These are phyloP conservation scores for Venturia nashicola DNA, from an alignment of 2,329 filamentous ascomycete species.

Conservation along the genomic window DNA sequence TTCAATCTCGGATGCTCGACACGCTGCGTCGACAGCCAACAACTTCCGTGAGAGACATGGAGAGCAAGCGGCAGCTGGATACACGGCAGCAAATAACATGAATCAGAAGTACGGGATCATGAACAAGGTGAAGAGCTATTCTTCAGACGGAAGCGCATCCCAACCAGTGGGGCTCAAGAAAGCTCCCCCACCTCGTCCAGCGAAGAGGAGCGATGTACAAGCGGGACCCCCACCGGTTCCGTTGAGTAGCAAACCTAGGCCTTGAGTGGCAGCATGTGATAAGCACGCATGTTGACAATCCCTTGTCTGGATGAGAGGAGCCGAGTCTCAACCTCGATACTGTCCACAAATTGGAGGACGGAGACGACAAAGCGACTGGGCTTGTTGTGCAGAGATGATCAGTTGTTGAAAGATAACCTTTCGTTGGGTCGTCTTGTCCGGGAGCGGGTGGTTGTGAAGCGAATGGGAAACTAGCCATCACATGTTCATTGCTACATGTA, in stretches of 20 bases:
- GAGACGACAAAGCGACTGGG: neutral
- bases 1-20: slow-evolving; percentile 44
- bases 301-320: neutral
- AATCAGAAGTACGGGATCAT: slow-evolving; percentile 51
- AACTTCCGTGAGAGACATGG: slow-evolving; percentile 61
- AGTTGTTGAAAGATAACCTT: neutral
- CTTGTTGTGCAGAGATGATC: neutral
- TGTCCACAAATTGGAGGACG: neutral
- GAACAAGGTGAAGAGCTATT: slow-evolving; percentile 26
- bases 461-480: neutral
- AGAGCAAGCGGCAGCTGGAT: slow-evolving; percentile 51
- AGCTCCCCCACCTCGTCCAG: slow-evolving; percentile 43
- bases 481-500: neutral
- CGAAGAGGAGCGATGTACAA: slow-evolving; percentile 41
- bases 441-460: neutral
- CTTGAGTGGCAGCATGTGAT: neutral
- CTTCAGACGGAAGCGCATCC: slow-evolving; percentile 20
- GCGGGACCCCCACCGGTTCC: slow-evolving; percentile 43
- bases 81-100: slow-evolving; percentile 42
- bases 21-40: slow-evolving; percentile 48
- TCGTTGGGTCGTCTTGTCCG: neutral
- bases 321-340: neutral
- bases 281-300: no score
- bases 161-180: slow-evolving; percentile 14
- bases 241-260: slow-evolving; percentile 42